Base-by-base conservation (phyloP, 805 yeast genomes). In the Brettanomyces naardenensis region DNA sequence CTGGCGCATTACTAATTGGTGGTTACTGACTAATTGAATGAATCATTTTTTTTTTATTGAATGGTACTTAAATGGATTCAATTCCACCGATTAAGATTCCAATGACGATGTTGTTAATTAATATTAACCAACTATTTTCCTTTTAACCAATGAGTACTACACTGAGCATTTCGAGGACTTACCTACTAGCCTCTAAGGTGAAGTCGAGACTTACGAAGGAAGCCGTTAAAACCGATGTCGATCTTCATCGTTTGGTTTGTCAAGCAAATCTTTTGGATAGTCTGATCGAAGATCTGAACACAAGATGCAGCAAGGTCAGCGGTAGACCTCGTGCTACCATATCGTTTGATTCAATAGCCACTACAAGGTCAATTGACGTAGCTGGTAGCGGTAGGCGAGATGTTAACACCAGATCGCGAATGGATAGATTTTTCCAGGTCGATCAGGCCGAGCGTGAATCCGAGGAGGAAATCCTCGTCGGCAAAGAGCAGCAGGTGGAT, bases 201-300 rank as follows among this genome's bases (percentile, higher is more conserved):
- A 75, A 81, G 51, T 49, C 67, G 15, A 80, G 78, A 60, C 68
- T 80, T 19, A 75, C 83, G 31, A 64, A 59, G 39, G 84, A 80
- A 48, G 84, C 85, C 5, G 56, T 71, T 19, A 67, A 68, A 44
- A 69, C 71, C 11, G 80, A 77, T 47, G 71, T 78, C 23, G 62
- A 75, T 38, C 64, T 80, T 36, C 65, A 83, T 35, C 61, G 65
- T 36, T 65, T 80, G 28, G 85, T 80, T 3, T 68, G 76, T 29
- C 88, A 81, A 56, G 87, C 88, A 17, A 81, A 80, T 54, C 61
- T 81, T 64, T 66, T 80, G 44, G 88, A 81, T 51, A 67, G 64
- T 43, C 53, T 80, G 37, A 77, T 81, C 72, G 84, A 74, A 49
- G 61, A 61, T 39, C 59, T 73, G 27, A 56, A 55, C 38, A 39